Percentiles rank a stretch among this genome's conserved stretches.
These are phyloP conservation scores for Musa schizocarpa DNA, from an alignment of 176 grass and related monocot species.

Conservation along the genomic window DNA sequence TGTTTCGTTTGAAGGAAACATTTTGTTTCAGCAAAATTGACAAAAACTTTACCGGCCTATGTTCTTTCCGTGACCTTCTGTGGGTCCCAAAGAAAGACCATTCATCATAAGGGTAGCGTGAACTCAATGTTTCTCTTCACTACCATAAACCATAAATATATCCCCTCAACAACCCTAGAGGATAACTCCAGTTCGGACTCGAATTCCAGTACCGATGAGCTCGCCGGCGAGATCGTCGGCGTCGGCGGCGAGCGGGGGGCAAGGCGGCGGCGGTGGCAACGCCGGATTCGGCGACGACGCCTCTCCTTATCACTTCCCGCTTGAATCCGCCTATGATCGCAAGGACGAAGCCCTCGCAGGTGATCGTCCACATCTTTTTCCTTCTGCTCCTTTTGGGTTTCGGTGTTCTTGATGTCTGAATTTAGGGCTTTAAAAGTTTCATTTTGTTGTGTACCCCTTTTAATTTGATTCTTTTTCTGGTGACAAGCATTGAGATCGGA, in stretches of 20 bases:
- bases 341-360: constrained; percentile 67
- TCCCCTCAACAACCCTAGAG: too few relatives aligned
- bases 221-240: constrained; percentile 81
- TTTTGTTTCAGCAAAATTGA: too few relatives aligned
- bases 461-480: background rate
- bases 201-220: constrained; percentile 31
- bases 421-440: background rate
- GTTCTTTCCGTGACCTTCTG: too few relatives aligned
- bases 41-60: too few relatives aligned
- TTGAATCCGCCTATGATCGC: constrained; percentile 53
- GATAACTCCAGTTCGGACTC: background rate
- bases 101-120: too few relatives aligned
- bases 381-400: background rate
- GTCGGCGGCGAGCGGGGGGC: constrained; percentile 60
- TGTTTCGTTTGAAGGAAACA: too few relatives aligned
- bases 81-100: too few relatives aligned
- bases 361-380: background rate
- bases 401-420: background rate
- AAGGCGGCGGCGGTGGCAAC: constrained; percentile 13
- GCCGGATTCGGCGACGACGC: background rate
- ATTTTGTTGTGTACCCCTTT: background rate
- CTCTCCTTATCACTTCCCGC: constrained; percentile 32
- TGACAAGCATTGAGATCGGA: constrained; percentile 63
- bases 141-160: too few relatives aligned
- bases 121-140: too few relatives aligned